These are phyloP conservation scores for Fusarium nurragi DNA, from an alignment of 2,329 filamentous ascomycete genomes.

Conservation along the genomic window DNA sequence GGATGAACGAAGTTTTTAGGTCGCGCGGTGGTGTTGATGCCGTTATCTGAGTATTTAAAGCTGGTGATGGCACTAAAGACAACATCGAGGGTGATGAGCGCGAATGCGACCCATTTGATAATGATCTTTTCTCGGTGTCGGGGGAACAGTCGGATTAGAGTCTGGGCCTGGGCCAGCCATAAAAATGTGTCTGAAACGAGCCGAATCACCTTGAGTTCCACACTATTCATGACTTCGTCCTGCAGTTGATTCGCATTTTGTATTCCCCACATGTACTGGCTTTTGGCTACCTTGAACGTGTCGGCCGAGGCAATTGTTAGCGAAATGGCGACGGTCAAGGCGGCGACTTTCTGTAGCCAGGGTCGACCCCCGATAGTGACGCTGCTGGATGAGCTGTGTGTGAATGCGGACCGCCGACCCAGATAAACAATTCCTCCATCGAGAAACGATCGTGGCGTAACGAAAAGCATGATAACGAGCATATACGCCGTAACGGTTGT, in stretches of 20 bases:
- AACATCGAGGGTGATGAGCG: conserved; percentile 88
- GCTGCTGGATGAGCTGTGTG: conserved; percentile 79
- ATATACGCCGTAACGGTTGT: conserved; percentile 92
- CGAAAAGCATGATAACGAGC: conserved; percentile 91
- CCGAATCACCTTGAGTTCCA: conserved; percentile 88
- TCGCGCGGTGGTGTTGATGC: conserved; percentile 64
- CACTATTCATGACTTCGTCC: conserved; percentile 80
- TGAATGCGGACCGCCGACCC: conserved; percentile 84
- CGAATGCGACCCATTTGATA: conserved; percentile 98
- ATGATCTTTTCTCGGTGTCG: conserved; percentile 97
- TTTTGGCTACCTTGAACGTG: conserved; percentile 84
- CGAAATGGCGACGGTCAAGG: conserved; percentile 80
- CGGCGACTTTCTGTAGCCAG: conserved; percentile 88
- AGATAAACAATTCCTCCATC: conserved; percentile 85
- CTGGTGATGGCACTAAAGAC: conserved; percentile 93
- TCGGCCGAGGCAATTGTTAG: conserved; percentile 93
- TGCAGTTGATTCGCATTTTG: conserved; percentile 83
- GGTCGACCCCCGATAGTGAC: conserved; percentile 90
- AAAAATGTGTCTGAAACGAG: conserved; percentile 96
- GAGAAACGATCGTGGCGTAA: conserved; percentile 93
- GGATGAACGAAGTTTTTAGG: conserved; percentile 86
- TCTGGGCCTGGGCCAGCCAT: conserved; percentile 97
- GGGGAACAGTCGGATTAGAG: conserved; percentile 92
- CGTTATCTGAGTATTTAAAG: conserved; percentile 68
- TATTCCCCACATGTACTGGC: conserved; percentile 80